Conservation (phyloP, 2,329 filamentous ascomycete genomes). For the Elsinoe necatrix region DNA sequence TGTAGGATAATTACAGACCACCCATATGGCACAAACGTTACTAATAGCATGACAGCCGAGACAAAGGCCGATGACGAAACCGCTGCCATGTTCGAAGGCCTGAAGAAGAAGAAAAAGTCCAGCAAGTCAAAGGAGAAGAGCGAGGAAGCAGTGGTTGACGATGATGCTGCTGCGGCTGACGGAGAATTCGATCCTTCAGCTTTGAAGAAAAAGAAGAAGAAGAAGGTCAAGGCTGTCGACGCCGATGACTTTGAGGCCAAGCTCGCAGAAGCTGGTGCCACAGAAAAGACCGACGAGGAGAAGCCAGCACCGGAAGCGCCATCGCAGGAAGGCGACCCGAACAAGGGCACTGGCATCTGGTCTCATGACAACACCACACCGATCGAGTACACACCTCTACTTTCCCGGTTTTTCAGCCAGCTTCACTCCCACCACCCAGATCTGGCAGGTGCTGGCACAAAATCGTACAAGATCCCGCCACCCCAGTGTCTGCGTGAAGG, state of each 20-base stretch:
- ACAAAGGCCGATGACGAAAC: slow-evolving; percentile 42
- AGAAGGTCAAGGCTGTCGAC: slow-evolving; percentile 51
- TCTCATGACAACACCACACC: slow-evolving; percentile 66
- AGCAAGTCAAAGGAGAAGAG: slow-evolving; percentile 50
- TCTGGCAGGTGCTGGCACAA: slow-evolving; percentile 63
- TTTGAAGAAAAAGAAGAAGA: slow-evolving; percentile 84
- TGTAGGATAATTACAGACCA: slow-evolving; percentile 9
- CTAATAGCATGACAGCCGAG: slow-evolving; percentile 28
- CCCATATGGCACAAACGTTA: slow-evolving; percentile 15
- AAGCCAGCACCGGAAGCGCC: slow-evolving; percentile 29
- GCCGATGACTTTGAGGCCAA: slow-evolving; percentile 59
- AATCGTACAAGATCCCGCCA: slow-evolving; percentile 98
- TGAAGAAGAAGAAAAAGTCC: slow-evolving; percentile 67
- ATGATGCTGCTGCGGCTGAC: slow-evolving; percentile 45
- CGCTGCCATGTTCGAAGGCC: slow-evolving; percentile 51
- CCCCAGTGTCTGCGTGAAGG: slow-evolving; percentile 98
- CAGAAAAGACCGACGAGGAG: slow-evolving; percentile 49
- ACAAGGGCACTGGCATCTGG: slow-evolving; percentile 86
- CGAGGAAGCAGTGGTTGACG: slow-evolving; percentile 32
- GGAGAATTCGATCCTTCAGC: slow-evolving; percentile 56
- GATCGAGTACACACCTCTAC: slow-evolving; percentile 77
- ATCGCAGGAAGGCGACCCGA: slow-evolving; percentile 63
- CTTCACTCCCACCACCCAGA: slow-evolving; percentile 96
- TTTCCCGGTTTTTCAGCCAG: slow-evolving; percentile 88
- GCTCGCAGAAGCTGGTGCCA: slow-evolving; percentile 52